Percentiles rank a stretch among this genome's conserved stretches.
These are phyloP conservation scores for Colletotrichum incanum DNA, from an alignment of 2,329 filamentous ascomycete genomes.

Conservation along the genomic window DNA sequence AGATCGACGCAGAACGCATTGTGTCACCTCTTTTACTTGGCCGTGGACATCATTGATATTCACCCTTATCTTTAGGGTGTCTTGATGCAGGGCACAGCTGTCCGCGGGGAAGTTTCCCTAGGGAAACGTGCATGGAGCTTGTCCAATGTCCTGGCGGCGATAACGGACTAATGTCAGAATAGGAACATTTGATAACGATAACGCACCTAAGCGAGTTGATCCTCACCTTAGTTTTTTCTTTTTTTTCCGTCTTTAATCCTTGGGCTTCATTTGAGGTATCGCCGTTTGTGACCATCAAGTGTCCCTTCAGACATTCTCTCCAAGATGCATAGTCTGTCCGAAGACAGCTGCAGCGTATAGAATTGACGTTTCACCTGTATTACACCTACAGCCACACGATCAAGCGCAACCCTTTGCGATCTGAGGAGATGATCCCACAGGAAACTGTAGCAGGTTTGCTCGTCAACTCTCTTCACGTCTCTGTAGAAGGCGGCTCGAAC, in stretches of 20 bases:
- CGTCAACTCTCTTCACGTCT: not conserved
- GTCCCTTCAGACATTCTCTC: not conserved
- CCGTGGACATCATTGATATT: conserved; percentile 20
- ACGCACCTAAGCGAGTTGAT: not conserved
- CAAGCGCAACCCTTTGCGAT: not conserved
- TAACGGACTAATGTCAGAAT: not conserved
- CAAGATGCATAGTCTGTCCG: not conserved
- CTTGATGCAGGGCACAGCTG: not conserved
- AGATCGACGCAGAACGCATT: not conserved
- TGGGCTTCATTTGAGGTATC: not conserved
- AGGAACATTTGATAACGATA: not conserved
- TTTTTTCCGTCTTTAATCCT: not conserved
- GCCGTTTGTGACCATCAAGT: not conserved
- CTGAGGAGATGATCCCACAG: not conserved
- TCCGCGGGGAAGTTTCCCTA: conserved; percentile 8
- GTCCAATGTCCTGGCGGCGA: not conserved
- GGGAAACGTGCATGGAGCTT: not conserved
- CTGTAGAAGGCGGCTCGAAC: not conserved
- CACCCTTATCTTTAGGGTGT: conserved; percentile 1
- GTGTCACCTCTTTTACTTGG: not conserved
- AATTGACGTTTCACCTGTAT: not conserved
- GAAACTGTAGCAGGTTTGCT: not conserved
- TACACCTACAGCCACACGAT: not conserved
- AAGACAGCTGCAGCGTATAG: not conserved
- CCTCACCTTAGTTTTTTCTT: too few relatives aligned